Evolutionary conservation across 192 early-diverging fungal species (phyloP), one percentile per base, ranked within the genome.

Genomic region (Backusella parvicylindrica): DNA sequence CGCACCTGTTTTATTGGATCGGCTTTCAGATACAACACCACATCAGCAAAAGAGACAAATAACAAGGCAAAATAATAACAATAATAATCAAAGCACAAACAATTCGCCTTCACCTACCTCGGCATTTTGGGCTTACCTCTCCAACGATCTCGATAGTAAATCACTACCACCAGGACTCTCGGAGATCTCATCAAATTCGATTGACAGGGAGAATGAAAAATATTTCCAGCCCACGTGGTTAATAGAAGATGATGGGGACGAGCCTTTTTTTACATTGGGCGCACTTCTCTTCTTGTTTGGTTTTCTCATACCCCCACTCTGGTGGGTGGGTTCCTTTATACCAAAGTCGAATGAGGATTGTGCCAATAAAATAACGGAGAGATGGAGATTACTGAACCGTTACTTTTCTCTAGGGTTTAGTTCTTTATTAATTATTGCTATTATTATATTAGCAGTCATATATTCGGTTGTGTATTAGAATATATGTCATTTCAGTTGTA

Each of bases 401-500:
- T 72, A 35, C 49, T 64, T 78, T n/a, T 78, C 77, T 35, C 23
- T 78, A 18, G 77, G 77, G 1, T 78, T 78, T 38, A 78, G 77
- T 40, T 56, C 43, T 6, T 40, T 78, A 12, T 32, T 78, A 15
- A 18, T 78, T 8, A 56, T 78, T 38, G 49, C 71, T 6, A 36
- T 78, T 28, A 78, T 78, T 56, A 50, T 78, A 6, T 28, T 73
- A 13, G 77, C 64, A n/a, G 38, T 73, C 11, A 15, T 77, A 23
- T 71, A 77, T 31, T 35, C 53, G 2, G 53, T 60, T 11, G 13
- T 60, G 12, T 60, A 60, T 4, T 60, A 60, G 23, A 60, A 2
- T 60, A 6, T 50, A 6, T 21, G 6, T 26, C 11, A n/a, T 56
- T 56, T 12, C 23, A 12, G 23, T 28, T 16, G 23, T 60, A 28